Evolutionary conservation across 78 protist genomes (phyloP), one percentile per base, ranked within the genome.

Genomic region (Tieghemostelium lacteum): DNA sequence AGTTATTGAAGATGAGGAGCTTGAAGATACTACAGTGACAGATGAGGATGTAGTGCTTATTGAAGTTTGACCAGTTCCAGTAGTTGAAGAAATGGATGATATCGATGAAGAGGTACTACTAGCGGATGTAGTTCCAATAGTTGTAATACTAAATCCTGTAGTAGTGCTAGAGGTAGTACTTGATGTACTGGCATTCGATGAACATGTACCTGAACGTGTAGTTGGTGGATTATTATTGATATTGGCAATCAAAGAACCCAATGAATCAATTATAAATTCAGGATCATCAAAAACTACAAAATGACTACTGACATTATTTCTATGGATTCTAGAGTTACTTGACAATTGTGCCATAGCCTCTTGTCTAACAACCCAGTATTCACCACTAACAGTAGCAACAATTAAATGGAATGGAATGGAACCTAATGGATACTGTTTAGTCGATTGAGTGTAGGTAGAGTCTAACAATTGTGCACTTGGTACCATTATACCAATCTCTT

Each of bases 201-300:
- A 45, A 45, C 10, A 45, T 45, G 52, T 14, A 10, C n/a, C n/a
- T 45, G 52, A 45, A 45, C 10, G 6, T 45, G 52, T 6, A 14
- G 52, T 14, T 45, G 52, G 52, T 45, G 6, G 52, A 10, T 6
- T 45, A 10, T 45, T 10, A 40, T 40, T 67, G 24, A 50, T 22
- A 40, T 67, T 67, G 0, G 57, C 63, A 20, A 54, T 33, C 26
- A 71, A 71, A 31, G n/a, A 17, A 19, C n/a, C 39, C 17, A 71
- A 28, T 33, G 77, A 60, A 20, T 50, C 52, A 20, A 60, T 29
- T 28, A 39, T 26, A 17, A 28, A n/a, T 20, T 36, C 54, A 39
- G 77, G 77, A 36, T 52, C 37, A 50, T 71, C 26, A 33, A 71
- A 71, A 22, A 42, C 33, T 8, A 71, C 77, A 19, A 71, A 50